Base-by-base conservation (phyloP, 768 basidiomycete species). In the Kondoa subrosea region DNA sequence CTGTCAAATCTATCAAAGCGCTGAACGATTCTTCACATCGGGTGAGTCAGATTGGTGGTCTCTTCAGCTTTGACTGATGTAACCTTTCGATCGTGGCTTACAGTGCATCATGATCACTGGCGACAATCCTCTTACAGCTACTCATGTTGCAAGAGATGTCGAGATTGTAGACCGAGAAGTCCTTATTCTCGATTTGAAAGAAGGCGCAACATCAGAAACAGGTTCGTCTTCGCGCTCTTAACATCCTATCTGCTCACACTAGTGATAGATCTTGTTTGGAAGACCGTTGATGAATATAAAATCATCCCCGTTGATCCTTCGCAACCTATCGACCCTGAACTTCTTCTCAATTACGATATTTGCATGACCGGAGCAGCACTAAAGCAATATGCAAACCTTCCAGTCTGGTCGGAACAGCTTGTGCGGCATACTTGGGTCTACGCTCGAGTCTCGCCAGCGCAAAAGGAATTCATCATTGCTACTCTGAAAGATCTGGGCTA, bases 91-190 rank as follows among this genome's bases (percentile, higher is more conserved):
- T 2, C 2, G 8, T 56, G 34, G 15, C 26, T 30, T 3, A 12
- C 68, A 95, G 91, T 97, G 95, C 76, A 81, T 97, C 67, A 99
- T 99, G 95, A 99, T 99, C 71, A 99, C 95, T 59, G 95, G 95
- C 40, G 95, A 99, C 77, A 97, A 97, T 76, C 95, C 95, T 4
- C 79, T 99, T 65, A 99, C 95, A 0, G 95, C 95, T 4, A 85
- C 89, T 0, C 95, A 97, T 75, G 92, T 99, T 58, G 95, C 95
- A 21, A 83, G 83, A 29, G 91, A 93, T 74, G 95, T 99, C 4
- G 93, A 99, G 74, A 97, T 97, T 69, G 87, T 99, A 25, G 95
- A 99, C 74, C 85, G 92, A 30, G 90, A 95, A 2, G 89, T 86
- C 1, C 83, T 97, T 31, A 96, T 97, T 69, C 80, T 99, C 30